Evolutionary conservation across 805 yeast species (phyloP), one percentile per base, ranked within the genome.

Genomic region (Saturnispora galanensis): DNA sequence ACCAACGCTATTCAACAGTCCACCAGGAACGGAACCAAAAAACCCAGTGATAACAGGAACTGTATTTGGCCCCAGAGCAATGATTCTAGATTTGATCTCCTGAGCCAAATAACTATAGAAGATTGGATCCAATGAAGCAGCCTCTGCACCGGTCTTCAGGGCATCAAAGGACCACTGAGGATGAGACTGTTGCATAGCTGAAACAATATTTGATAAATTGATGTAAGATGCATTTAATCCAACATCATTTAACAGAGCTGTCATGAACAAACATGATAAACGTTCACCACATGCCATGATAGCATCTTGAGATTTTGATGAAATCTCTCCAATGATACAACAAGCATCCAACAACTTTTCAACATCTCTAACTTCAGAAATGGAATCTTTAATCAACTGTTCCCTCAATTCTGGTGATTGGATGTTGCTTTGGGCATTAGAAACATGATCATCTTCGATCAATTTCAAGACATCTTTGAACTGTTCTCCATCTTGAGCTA

Each of bases 41-140:
- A 86, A 93, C 2, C 98, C 98, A 29, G 98, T 93, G 46, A 93
- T 71, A 1, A 93, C 96, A 1, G 98, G 98, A 17, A 89, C 81
- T 12, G 73, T 53, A 17, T 63, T 67, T 12, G 58, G 57, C 30
- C 62, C 59, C 31, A 66, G 51, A 11, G 66, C 65, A 35, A 60
- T 52, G 18, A 82, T 67, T 56, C 67, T 71, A 31, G 65, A 65
- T 18, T 76, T 81, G 45, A 84, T 70, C 18, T 69, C 66, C 31
- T 62, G 61, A 2, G 82, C 69, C 51, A 84, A 66, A 49, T 67
- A 69, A 47, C 68, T 67, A 61, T 84, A 84, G 56, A 84, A 84
- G 13, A 59, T 51, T 34, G 77, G 79, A 58, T 86, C 90, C 44
- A 90, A 70, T 3, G 50, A 50, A 42, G 35, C 41, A 32, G 45